Evolutionary conservation across 2,329 filamentous ascomycete species (phyloP).

Genomic region (Domatiomyces catenatus): DNA sequence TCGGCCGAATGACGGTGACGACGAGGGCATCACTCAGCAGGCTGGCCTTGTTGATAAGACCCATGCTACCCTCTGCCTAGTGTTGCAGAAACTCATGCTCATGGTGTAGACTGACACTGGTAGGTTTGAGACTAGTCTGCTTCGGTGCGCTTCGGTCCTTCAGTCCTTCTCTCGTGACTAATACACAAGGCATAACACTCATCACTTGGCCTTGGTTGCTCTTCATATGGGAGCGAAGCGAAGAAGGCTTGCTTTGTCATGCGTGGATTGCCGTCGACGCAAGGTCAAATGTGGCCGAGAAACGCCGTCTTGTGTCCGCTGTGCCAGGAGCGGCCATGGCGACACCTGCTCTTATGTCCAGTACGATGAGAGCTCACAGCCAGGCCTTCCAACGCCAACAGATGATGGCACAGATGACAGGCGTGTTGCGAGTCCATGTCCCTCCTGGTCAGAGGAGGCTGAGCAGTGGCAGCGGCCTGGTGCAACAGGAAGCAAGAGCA

Average conservation of each 20-base stretch:
- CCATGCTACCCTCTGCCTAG: neutral
- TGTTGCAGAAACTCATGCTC: neutral
- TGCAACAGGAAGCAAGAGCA: slow-evolving; percentile 1
- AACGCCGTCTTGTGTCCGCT: slow-evolving; percentile 15
- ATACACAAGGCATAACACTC: neutral
- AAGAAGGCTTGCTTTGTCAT: slow-evolving; percentile 14
- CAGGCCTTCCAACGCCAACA: slow-evolving; percentile 5
- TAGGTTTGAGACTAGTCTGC: neutral
- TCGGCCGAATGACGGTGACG: slow-evolving; percentile 2
- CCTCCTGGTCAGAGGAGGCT: slow-evolving; percentile 13
- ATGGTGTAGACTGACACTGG: neutral
- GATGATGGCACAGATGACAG: slow-evolving; percentile 7
- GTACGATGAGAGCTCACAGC: slow-evolving; percentile 10
- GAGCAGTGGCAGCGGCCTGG: slow-evolving; percentile 9
- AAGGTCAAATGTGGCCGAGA: slow-evolving; percentile 18
- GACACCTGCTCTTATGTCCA: slow-evolving; percentile 16
- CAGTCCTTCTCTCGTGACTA: neutral
- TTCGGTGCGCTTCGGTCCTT: neutral
- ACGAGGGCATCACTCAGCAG: neutral
- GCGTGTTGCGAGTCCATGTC: slow-evolving; percentile 5
- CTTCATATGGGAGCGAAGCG: slow-evolving; percentile 15
- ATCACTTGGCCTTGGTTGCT: neutral
- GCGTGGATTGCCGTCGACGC: slow-evolving; percentile 14
- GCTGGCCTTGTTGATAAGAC: neutral
- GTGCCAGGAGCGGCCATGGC: slow-evolving; percentile 13